Percentiles rank a stretch among this genome's conserved stretches.
Conservation (phyloP, 1,284 basidiomycete genomes). For the Exsudoporus floridanus region DNA sequence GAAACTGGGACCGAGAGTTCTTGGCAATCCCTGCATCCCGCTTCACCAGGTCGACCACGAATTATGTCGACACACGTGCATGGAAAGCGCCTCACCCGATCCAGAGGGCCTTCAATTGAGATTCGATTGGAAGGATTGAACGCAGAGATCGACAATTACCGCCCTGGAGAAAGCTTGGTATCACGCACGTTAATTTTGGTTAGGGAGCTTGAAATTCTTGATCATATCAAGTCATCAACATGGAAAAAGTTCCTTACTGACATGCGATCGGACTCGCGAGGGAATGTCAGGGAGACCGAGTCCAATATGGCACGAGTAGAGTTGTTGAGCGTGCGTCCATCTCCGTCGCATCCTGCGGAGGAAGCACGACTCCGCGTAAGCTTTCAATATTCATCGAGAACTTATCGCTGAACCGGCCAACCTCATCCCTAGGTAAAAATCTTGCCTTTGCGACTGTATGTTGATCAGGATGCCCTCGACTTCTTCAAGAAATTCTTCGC, state of each 20-base stretch:
- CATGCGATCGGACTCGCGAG: constrained; percentile 76
- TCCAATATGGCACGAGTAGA: constrained; percentile 94
- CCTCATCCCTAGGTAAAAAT: constrained; percentile 68
- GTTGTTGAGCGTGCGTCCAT: constrained; percentile 70
- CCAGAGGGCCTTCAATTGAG: constrained; percentile 81
- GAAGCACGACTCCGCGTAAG: constrained; percentile 83
- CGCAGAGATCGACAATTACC: constrained; percentile 68
- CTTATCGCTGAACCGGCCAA: neutral
- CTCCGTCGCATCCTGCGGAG: constrained; percentile 62
- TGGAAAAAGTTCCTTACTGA: constrained; percentile 97
- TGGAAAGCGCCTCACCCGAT: constrained; percentile 69
- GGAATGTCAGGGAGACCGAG: constrained; percentile 84
- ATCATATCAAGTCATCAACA: constrained; percentile 97
- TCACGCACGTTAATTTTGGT: constrained; percentile 68
- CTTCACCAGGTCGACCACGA: constrained; percentile 40
- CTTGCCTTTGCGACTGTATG: constrained; percentile 86
- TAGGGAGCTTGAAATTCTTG: constrained; percentile 83
- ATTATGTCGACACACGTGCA: constrained; percentile 46
- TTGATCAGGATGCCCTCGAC: constrained; percentile 98
- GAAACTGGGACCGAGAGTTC: constrained; percentile 82
- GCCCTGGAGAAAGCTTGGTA: constrained; percentile 54
- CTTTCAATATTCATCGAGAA: constrained; percentile 1
- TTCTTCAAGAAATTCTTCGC: constrained; percentile 96
- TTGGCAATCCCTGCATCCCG: constrained; percentile 75
- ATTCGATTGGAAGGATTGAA: constrained; percentile 70